Base-by-base conservation (phyloP, 2,329 filamentous ascomycete species). In the Fusarium chuoi region DNA sequence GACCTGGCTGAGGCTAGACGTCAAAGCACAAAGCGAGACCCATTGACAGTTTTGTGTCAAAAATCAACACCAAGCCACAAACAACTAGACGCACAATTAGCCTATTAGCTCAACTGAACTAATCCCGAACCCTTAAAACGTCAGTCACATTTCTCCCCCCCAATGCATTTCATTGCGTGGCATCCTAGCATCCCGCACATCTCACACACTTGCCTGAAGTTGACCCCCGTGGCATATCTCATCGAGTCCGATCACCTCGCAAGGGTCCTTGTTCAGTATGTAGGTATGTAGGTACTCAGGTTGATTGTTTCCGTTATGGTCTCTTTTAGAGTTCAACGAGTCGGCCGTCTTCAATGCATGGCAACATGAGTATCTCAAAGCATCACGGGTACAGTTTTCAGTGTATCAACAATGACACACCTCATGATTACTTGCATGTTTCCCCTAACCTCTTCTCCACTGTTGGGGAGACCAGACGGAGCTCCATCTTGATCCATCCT, bases 191-290 rank as follows among this genome's bases (percentile, higher is more conserved):
- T 71, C 62, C 66, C 68, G 46, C 52, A n/a, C 66, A 71, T 71
- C 70, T 67, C 70, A 55, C 70, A 55, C 69, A 73, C 46, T 36
- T 41, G 57, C 58, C 36, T 26, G 22, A 35, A 42, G 59, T 41
- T 72, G 66, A 70, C 46, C 44, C 54, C 66, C 42, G 49, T 74
- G 62, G 48, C 71, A 60, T 71, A 74, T 74, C 60, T 73, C 41
- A 73, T 73, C 46, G 65, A 55, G 62, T 71, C 54, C 68, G 54
- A 71, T 63, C 52, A 71, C 54, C 62, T 74, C 39, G 48, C 66
- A 51, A 60, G 70, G 70, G 60, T n/a, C 62, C 61, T 54, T 59
- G 70, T 61, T 41, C 14, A 33, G 17, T 46, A 20, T 33, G 33
- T 33, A 33, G 12, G n/a, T n/a, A n/a, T n/a, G n/a, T n/a, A n/a